phyloP scores from a whole-genome alignment of 2,329 filamentous ascomycete genomes.

The Penicillium psychrosexuale region DNA sequence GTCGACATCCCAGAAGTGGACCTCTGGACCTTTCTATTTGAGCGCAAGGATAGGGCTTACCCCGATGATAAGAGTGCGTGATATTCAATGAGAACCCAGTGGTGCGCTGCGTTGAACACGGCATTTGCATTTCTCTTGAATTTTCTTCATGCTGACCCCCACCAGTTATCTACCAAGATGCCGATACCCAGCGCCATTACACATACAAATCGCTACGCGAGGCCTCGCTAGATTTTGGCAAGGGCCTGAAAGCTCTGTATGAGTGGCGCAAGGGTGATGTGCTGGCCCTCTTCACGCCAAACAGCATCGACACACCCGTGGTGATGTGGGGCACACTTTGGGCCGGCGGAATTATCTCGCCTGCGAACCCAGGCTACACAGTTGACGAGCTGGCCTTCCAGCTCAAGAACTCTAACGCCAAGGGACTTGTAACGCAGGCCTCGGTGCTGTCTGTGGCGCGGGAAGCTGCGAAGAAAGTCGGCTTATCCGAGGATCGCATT shows the following conservation, averaged over 20 bases:
- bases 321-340: conserved; percentile 76
- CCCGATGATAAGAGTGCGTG: conserved; percentile 68
- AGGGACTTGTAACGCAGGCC: conserved; percentile 70
- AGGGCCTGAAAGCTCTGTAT: conserved; percentile 70
- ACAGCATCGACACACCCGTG: conserved; percentile 77
- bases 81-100: not conserved
- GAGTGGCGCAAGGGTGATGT: conserved; percentile 82
- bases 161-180: conserved; percentile 75
- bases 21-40: conserved; percentile 75
- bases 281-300: conserved; percentile 77
- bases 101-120: not conserved
- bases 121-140: not conserved
- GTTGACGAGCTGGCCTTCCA: conserved; percentile 80
- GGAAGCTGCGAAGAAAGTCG: conserved; percentile 66
- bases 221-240: conserved; percentile 71
- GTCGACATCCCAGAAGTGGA: conserved; percentile 71
- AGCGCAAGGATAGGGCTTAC: conserved; percentile 62
- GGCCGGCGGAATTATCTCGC: conserved; percentile 78
- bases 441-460: conserved; percentile 62
- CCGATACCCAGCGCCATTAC: conserved; percentile 65
- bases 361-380: conserved; percentile 85
- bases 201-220: conserved; percentile 66
- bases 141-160: conserved; percentile 9
- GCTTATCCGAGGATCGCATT: conserved; percentile 68
- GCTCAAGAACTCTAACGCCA: conserved; percentile 72